Percentiles rank a stretch among this genome's conserved stretches.
These are phyloP conservation scores for Globisporangium solare DNA, from an alignment of 352 stramenopile genomes.

Conservation along the genomic window DNA sequence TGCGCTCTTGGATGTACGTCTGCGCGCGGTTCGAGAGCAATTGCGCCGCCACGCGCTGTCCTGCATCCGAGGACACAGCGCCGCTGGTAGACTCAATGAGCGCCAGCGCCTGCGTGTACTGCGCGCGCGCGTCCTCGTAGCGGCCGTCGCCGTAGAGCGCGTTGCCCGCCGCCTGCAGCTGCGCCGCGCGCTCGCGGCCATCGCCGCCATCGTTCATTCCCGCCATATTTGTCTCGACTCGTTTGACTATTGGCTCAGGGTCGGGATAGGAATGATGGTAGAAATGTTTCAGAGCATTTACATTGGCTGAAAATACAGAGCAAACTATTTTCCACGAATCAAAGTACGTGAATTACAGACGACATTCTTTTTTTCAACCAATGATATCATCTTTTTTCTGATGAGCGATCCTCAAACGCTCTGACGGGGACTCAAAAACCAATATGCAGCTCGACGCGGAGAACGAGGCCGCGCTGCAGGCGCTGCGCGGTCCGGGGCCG, in stretches of 20 bases:
- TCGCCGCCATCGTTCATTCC: background rate
- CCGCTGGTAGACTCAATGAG: conserved; percentile 14
- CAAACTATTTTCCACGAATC: background rate
- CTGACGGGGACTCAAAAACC: background rate
- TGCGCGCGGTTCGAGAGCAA: conserved; percentile 66
- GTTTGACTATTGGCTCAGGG: background rate
- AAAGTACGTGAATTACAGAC: background rate
- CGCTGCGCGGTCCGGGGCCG: conserved; percentile 17
- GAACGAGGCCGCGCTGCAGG: conserved; percentile 30
- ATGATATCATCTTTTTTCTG: background rate
- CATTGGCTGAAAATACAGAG: no score
- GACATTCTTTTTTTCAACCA: background rate
- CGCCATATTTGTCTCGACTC: background rate
- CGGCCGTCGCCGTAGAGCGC: conserved; percentile 41
- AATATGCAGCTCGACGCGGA: conserved; percentile 24
- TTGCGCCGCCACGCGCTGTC: conserved; percentile 18
- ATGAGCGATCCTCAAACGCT: background rate
- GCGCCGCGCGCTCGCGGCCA: conserved; percentile 13
- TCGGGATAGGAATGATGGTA: background rate
- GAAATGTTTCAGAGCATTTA: no score
- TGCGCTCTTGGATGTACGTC: conserved; percentile 65
- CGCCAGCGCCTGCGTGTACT: conserved; percentile 44
- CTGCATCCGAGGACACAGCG: background rate
- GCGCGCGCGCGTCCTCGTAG: conserved; percentile 47
- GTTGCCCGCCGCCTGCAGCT: conserved; percentile 46